phyloP scores from a whole-genome alignment of 2,329 filamentous ascomycete genomes.

The Calycina marina region DNA sequence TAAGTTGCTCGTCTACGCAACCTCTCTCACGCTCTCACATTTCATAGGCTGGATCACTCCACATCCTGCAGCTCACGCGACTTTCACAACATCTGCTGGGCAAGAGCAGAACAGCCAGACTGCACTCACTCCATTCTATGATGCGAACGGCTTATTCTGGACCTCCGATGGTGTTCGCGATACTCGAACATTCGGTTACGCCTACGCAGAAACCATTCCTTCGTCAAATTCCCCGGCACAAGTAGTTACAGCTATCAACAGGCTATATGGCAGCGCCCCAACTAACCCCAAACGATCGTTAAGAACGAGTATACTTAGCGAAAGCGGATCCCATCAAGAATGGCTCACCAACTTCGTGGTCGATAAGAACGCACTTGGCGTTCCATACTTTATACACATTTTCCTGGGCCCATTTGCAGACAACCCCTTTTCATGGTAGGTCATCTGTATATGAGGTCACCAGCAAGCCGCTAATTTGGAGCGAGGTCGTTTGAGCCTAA shows the following conservation, averaged over 20 bases:
- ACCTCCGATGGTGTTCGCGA: conserved; percentile 8
- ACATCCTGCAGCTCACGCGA: conserved; percentile 19
- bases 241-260: conserved; percentile 4
- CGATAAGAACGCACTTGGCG: conserved; percentile 22
- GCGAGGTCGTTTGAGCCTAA: background rate
- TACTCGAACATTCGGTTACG: conserved; percentile 48
- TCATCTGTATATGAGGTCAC: conserved; percentile 19
- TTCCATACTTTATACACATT: conserved; percentile 24
- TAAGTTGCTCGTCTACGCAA: conserved; percentile 36
- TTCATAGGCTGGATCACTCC: conserved; percentile 27
- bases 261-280: background rate
- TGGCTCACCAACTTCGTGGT: conserved; percentile 25
- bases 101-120: conserved; percentile 34
- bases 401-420: conserved; percentile 24
- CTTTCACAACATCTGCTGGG: conserved; percentile 18
- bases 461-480: too few relatives aligned
- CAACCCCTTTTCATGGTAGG: conserved; percentile 21
- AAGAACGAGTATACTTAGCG: conserved; percentile 1
- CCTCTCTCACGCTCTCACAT: conserved; percentile 43
- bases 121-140: conserved; percentile 53
- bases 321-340: conserved; percentile 17
- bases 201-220: conserved; percentile 48
- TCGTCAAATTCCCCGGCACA: conserved; percentile 10
- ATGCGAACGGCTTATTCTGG: conserved; percentile 20
- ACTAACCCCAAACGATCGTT: background rate